These are phyloP conservation scores for Casaregolazyma suthepensis DNA, from an alignment of 1,139 yeast genomes.

Conservation along the genomic window DNA sequence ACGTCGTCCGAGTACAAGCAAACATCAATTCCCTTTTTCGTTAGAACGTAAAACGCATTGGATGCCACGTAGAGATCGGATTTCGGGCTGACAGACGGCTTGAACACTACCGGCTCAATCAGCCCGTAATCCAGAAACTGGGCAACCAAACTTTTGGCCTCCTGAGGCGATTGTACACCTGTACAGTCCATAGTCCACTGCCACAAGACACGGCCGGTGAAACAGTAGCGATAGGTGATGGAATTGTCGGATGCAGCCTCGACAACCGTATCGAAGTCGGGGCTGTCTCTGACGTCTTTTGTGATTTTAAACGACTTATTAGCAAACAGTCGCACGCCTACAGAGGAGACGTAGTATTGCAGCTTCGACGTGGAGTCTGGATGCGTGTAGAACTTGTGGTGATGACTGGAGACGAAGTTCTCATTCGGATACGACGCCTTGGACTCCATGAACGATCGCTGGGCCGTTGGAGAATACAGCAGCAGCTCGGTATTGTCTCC, in stretches of 20 bases:
- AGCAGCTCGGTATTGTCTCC: slow-evolving; percentile 12
- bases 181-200: slow-evolving; percentile 94
- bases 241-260: not conserved
- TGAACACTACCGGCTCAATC: slow-evolving; percentile 31
- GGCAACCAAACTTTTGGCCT: slow-evolving; percentile 58
- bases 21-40: slow-evolving; percentile 36
- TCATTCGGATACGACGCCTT: not conserved
- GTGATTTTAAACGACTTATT: slow-evolving; percentile 26
- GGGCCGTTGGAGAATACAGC: slow-evolving; percentile 12
- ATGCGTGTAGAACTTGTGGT: slow-evolving; percentile 73
- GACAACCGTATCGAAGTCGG: not conserved
- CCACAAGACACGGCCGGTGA: slow-evolving; percentile 70
- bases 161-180: slow-evolving; percentile 52
- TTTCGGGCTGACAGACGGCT: slow-evolving; percentile 10
- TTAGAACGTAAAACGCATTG: slow-evolving; percentile 36
- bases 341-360: slow-evolving; percentile 68
- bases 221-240: slow-evolving; percentile 34
- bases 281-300: not conserved
- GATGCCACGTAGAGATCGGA: slow-evolving; percentile 26
- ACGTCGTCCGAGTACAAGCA: slow-evolving; percentile 34
- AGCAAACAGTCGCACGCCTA: slow-evolving; percentile 58
- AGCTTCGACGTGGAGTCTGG: slow-evolving; percentile 81
- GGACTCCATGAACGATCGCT: slow-evolving; percentile 4
- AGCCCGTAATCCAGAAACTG: slow-evolving; percentile 48
- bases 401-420: slow-evolving; percentile 34